These are phyloP conservation scores for Colletotrichum horii DNA, from an alignment of 2,329 filamentous ascomycete species.

Conservation along the genomic window DNA sequence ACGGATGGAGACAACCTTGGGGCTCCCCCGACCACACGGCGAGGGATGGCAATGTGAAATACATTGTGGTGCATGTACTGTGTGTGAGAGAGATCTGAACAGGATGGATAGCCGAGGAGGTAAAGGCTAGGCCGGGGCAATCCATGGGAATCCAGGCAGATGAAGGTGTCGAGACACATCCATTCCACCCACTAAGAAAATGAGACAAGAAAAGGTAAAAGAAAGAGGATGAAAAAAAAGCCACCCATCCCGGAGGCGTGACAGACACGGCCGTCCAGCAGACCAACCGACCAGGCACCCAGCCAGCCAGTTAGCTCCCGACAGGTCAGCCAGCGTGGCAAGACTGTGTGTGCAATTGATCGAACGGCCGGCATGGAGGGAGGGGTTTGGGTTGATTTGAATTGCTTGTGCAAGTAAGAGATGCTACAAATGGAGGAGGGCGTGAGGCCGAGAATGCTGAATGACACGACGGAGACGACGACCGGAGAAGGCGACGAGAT, in stretches of 20 bases:
- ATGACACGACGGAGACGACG: background rate
- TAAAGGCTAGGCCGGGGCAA: background rate
- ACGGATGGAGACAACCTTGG: constrained; percentile 1
- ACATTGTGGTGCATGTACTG: background rate
- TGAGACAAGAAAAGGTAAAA: constrained; percentile 10
- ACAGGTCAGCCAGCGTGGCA: background rate
- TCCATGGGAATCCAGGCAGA: constrained; percentile 8
- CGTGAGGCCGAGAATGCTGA: background rate
- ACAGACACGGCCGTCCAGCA: background rate
- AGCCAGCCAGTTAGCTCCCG: background rate
- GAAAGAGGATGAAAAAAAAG: background rate
- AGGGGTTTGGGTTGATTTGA: background rate
- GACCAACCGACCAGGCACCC: background rate
- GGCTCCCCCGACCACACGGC: background rate
- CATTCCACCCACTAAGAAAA: background rate
- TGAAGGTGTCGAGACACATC: constrained; percentile 1
- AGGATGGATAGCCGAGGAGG: background rate
- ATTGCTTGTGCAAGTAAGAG: background rate
- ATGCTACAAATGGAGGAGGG: background rate
- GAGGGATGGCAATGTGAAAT: background rate
- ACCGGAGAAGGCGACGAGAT: background rate
- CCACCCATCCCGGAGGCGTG: background rate
- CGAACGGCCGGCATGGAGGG: background rate
- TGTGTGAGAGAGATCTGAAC: background rate
- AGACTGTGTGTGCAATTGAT: background rate